phyloP scores from a whole-genome alignment of 1,284 basidiomycete species.

The Phylloboletellus chloephorus region DNA sequence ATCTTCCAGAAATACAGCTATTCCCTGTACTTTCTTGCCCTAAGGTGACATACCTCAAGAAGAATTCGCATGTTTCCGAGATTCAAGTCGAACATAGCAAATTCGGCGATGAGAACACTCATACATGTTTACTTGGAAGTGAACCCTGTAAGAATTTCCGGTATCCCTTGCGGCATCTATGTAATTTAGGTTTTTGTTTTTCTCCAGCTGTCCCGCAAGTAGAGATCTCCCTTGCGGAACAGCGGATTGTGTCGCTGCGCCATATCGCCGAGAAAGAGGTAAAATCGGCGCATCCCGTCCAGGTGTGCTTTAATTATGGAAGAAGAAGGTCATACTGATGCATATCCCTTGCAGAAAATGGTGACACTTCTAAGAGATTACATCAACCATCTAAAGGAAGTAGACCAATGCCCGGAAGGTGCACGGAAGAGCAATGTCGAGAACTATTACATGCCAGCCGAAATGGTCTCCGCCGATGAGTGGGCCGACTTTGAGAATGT shows the following conservation, averaged over 20 bases:
- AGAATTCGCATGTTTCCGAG: constrained; percentile 41
- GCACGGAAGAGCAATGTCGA: constrained; percentile 29
- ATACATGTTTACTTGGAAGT: constrained; percentile 79
- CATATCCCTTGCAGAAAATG: constrained; percentile 44
- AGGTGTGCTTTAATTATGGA: constrained; percentile 15
- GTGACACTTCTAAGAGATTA: constrained; percentile 57
- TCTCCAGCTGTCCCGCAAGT: constrained; percentile 57
- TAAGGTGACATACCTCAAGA: constrained; percentile 79
- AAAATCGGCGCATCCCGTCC: constrained; percentile 6
- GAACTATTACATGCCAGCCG: constrained; percentile 61
- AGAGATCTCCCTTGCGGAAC: constrained; percentile 61
- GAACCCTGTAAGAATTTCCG: constrained; percentile 53
- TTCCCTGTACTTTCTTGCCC: constrained; percentile 75
- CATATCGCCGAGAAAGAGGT: constrained; percentile 26
- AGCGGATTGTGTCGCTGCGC: constrained; percentile 51
- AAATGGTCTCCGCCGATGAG: constrained; percentile 62
- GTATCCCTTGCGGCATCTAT: constrained; percentile 7
- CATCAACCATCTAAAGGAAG: constrained; percentile 47
- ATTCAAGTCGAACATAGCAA: constrained; percentile 54
- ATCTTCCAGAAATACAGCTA: constrained; percentile 61
- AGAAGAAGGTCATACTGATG: constrained; percentile 1
- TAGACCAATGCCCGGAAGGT: constrained; percentile 38
- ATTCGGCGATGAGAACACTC: constrained; percentile 85
- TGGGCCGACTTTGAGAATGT: constrained; percentile 87
- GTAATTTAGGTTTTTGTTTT: neutral